phyloP scores from a whole-genome alignment of 306 rosid genomes.

The Dryas alaskensis region DNA sequence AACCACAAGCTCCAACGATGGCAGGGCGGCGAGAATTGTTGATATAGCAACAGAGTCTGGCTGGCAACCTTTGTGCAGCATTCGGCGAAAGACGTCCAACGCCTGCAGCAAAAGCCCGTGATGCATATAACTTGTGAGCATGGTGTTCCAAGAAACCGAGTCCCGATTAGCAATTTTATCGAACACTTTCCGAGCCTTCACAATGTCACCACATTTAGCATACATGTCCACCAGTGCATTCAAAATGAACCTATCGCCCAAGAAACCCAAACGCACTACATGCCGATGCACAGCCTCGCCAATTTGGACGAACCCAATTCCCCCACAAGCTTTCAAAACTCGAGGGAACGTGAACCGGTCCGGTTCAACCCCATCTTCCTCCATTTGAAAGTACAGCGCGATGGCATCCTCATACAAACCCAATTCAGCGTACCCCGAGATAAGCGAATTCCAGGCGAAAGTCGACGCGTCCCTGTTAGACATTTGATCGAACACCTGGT shows the following conservation, averaged over 20 bases:
- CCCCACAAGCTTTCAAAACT: constrained; percentile 77
- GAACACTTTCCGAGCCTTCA: constrained; percentile 68
- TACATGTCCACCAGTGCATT: constrained; percentile 88
- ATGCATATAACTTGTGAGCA: constrained; percentile 66
- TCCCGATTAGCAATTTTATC: constrained; percentile 51
- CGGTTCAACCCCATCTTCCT: constrained; percentile 70
- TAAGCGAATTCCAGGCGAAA: constrained; percentile 84
- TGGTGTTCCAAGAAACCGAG: constrained; percentile 80
- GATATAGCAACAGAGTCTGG: constrained; percentile 71
- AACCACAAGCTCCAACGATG: constrained; percentile 42
- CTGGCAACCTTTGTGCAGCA: constrained; percentile 49
- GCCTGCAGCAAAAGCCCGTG: constrained; percentile 65
- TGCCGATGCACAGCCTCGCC: constrained; percentile 80
- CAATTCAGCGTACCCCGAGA: constrained; percentile 68
- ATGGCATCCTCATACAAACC: constrained; percentile 69
- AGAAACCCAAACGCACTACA: constrained; percentile 58
- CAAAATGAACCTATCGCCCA: constrained; percentile 58
- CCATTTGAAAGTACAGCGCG: constrained; percentile 91
- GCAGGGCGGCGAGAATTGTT: constrained; percentile 37
- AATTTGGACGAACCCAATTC: constrained; percentile 67
- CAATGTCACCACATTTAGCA: constrained; percentile 87
- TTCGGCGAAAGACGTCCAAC: constrained; percentile 43
- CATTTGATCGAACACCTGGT: constrained; percentile 85
- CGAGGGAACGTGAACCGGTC: constrained; percentile 74
- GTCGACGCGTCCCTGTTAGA: constrained; percentile 41